Conservation (phyloP, 2,329 filamentous ascomycete species). For the Cordyceps cicadae region DNA sequence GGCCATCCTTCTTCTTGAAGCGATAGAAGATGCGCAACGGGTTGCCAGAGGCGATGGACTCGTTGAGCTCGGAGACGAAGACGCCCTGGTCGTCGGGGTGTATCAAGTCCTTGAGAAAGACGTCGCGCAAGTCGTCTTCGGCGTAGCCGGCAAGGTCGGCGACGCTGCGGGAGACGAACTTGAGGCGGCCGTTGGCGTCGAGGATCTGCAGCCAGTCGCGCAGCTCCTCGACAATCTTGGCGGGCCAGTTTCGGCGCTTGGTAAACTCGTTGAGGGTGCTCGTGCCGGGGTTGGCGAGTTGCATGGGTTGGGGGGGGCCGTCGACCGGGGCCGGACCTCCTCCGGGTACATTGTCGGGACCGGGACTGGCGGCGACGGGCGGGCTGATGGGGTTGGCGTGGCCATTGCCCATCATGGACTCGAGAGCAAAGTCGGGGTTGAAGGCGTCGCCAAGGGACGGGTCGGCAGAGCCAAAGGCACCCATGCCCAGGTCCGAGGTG, state of each 20-base stretch:
- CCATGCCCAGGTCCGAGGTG: constrained; percentile 3
- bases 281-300: constrained; percentile 20
- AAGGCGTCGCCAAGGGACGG: background rate
- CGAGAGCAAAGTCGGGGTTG: constrained; percentile 10
- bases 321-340: constrained; percentile 34
- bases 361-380: constrained; percentile 21
- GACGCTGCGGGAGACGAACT: constrained; percentile 77
- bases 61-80: constrained; percentile 81
- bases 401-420: constrained; percentile 14
- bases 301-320: constrained; percentile 23
- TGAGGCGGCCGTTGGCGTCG: constrained; percentile 72
- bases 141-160: constrained; percentile 68
- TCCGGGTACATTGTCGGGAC: constrained; percentile 31
- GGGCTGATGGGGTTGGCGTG: constrained; percentile 24
- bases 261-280: constrained; percentile 50
- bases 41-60: constrained; percentile 75
- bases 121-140: constrained; percentile 60
- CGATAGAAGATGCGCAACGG: constrained; percentile 79
- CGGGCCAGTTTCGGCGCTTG: constrained; percentile 68
- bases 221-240: constrained; percentile 81
- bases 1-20: constrained; percentile 64
- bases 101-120: constrained; percentile 71
- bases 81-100: constrained; percentile 78
- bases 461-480: background rate
- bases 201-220: constrained; percentile 84